Evolutionary conservation across 441 rosid genomes (phyloP), one percentile per base, ranked within the genome.

Genomic region (Dalechampia spathulata): DNA sequence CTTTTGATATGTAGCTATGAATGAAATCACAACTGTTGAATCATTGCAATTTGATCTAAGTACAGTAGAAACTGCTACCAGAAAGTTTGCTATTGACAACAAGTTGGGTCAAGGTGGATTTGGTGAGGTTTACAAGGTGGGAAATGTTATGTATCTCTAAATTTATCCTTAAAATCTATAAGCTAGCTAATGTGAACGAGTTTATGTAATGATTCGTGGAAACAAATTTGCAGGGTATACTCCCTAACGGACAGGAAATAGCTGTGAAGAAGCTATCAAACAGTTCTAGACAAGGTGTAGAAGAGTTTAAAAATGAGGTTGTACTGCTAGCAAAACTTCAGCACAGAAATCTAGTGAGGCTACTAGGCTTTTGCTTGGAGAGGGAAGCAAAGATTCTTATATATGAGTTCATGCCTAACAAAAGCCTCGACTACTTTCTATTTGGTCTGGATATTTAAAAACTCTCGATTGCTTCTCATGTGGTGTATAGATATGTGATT

Each of bases 91-190:
- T 2, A 55, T 51, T 2, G 50, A 70, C 9, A 76, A 78, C 42
- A 79, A 76, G 63, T 67, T 86, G 7, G 95, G 95, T 9, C 76
- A 73, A 66, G 95, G 97, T n/a, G 97, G 90, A 39, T 89, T 84
- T 41, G 97, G 97, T 19, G 39, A 58, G 16, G 98, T 90, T 45
- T 87, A 82, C 67, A 78, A 75, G 95, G 95, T 90, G 71, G 65
- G 2, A n/a, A n/a, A n/a, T n/a, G n/a, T n/a, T n/a, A n/a, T n/a
- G n/a, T n/a, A n/a, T n/a, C n/a, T n/a, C n/a, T n/a, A n/a, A n/a
- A n/a, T n/a, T n/a, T n/a, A n/a, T n/a, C n/a, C n/a, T n/a, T n/a
- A n/a, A n/a, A n/a, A n/a, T n/a, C n/a, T n/a, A n/a, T n/a, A n/a
- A n/a, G n/a, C n/a, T n/a, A n/a, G n/a, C n/a, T 34, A 34, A n/a